A percentile compares a stretch with the other conserved stretches of the same genome.
These are phyloP conservation scores for Sphaceloma murrayae DNA, from an alignment of 2,329 filamentous ascomycete species.

Conservation along the genomic window DNA sequence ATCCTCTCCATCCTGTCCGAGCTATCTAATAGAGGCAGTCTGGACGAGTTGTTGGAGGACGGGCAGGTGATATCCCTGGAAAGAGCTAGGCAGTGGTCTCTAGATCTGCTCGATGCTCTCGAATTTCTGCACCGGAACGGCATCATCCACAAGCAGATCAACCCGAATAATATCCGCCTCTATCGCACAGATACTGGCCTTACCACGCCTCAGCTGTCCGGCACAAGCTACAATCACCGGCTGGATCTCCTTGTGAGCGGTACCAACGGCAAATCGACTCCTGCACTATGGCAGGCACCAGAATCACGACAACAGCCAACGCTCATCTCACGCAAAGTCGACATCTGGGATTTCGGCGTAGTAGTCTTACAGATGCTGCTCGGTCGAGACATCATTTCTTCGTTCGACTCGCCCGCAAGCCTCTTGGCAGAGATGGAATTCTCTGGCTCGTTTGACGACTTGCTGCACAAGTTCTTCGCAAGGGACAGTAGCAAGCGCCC, in stretches of 20 bases:
- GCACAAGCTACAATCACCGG: conserved; percentile 55
- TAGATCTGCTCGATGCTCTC: conserved; percentile 79
- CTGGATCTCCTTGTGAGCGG: conserved; percentile 15
- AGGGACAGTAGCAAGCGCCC: conserved; percentile 74
- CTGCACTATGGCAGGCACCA: conserved; percentile 37
- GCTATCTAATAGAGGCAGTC: conserved; percentile 69
- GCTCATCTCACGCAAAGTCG: conserved; percentile 60
- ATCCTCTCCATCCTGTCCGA: conserved; percentile 66
- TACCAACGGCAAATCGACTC: conserved; percentile 13
- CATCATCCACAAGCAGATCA: conserved; percentile 67
- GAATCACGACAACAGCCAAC: conserved; percentile 31
- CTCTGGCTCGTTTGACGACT: conserved; percentile 65
- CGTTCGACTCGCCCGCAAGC: conserved; percentile 68
- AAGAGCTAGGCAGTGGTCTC: conserved; percentile 80
- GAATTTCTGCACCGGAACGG: conserved; percentile 80
- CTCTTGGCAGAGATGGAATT: conserved; percentile 62
- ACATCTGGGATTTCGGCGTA: conserved; percentile 91
- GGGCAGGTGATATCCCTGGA: conserved; percentile 55
- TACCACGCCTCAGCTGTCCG: conserved; percentile 60
- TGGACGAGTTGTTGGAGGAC: conserved; percentile 72
- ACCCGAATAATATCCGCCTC: conserved; percentile 68
- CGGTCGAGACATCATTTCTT: conserved; percentile 64
- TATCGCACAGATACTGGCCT: conserved; percentile 59
- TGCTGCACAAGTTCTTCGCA: conserved; percentile 77
- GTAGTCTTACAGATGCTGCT: conserved; percentile 92